A percentile compares a stretch with the other conserved stretches of the same genome.
Evolutionary conservation across 371 early-diverging fungal genomes (phyloP).

Genomic region (Fennellomyces sp.): DNA sequence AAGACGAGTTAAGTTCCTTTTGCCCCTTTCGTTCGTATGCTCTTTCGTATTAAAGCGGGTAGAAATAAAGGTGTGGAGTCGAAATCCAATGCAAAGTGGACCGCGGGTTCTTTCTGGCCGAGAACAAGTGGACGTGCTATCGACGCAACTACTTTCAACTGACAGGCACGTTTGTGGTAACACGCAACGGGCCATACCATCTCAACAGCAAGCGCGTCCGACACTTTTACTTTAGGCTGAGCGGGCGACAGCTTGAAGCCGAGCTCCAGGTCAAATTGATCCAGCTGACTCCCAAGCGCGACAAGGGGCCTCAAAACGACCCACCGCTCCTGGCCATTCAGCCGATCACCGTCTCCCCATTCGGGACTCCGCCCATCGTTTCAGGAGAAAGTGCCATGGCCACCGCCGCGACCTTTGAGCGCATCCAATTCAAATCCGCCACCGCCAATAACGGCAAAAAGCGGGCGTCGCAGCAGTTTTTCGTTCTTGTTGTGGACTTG

Average conservation of each 20-base stretch:
- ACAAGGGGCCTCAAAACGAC: constrained; percentile 80
- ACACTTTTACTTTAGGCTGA: constrained; percentile 60
- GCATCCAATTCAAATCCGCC: constrained; percentile 90
- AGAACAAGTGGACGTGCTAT: constrained; percentile 87
- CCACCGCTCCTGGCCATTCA: constrained; percentile 60
- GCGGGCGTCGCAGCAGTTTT: constrained; percentile 85
- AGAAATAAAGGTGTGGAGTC: constrained; percentile 4
- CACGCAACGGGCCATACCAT: constrained; percentile 15
- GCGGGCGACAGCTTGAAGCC: constrained; percentile 35
- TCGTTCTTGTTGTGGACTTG: constrained; percentile 65
- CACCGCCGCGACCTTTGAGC: constrained; percentile 71
- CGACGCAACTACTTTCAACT: constrained; percentile 91
- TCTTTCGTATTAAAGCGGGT: neutral
- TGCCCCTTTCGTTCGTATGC: neutral
- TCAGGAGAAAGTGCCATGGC: constrained; percentile 26
- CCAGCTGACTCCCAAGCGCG: constrained; percentile 89
- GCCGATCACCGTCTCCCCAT: constrained; percentile 29
- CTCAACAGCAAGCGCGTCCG: constrained; percentile 26
- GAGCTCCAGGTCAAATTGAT: constrained; percentile 72
- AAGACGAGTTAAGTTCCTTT: neutral
- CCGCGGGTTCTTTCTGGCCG: constrained; percentile 70
- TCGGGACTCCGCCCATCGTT: constrained; percentile 34
- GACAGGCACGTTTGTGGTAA: constrained; percentile 28
- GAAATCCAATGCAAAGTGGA: constrained; percentile 59
- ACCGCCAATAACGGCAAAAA: constrained; percentile 90